Evolutionary conservation across 2,329 filamentous ascomycete genomes (phyloP), one percentile per base, ranked within the genome.

Genomic region (Cladosporium sp.): DNA sequence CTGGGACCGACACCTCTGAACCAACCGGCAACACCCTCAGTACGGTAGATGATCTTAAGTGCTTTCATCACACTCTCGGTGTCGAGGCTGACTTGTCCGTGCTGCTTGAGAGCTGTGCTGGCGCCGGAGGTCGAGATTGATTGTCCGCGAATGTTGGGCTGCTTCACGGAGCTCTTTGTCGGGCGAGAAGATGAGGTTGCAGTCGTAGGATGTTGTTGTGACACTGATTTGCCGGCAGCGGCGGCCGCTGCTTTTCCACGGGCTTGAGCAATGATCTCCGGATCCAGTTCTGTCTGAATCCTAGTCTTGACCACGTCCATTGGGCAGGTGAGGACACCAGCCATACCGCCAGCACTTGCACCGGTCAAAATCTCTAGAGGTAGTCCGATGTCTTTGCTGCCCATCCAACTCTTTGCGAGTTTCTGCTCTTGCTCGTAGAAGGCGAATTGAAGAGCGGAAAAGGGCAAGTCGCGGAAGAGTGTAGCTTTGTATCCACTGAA

Each of bases 401-500:
- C 87, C 75, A 91, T 89, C 84, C 90, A 96, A 63, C 87, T 79
- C 74, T 90, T 90, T 0, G 95, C 93, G 84, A 92, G 87, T 55
- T 85, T 87, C 74, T 93, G 92, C 76, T 93, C 93, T 78, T 98
- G 92, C 79, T 99, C 95, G 82, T 97, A 99, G 77, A 99, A 97
- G 74, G 96, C 94, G 79, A 99, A 98, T 76, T 99, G 95, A 12
- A 99, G 81, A 0, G 95, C 95, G 0, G 94, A 98, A 76, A 97
- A 99, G 1, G 95, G 95, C 26, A 99, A 85, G 74, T 99, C 95
- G 66, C 95, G 90, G 80, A 92, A 95, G 3, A 99, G 87, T 0
- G 95, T 99, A 12, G 95, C 95, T 78, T 95, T 95, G 82, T 96
- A 99, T n/a, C 95, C 95, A 73, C 96, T 90, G 78, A 97, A 99